Evolutionary conservation across 2,329 filamentous ascomycete genomes (phyloP), one percentile per base, ranked within the genome.

Genomic region (Hymenotorrendiella dingleyae): DNA sequence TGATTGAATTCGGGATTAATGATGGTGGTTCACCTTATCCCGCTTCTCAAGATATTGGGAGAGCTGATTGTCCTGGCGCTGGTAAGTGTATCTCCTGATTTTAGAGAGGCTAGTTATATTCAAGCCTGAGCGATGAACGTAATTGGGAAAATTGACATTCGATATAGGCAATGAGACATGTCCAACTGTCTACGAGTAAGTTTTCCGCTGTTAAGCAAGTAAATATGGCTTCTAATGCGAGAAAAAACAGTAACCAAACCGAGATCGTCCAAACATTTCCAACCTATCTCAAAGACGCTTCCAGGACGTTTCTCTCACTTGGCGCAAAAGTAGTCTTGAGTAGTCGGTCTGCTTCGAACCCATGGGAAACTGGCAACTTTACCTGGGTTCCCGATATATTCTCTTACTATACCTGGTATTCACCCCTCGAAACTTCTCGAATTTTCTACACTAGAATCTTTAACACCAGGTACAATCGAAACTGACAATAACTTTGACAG

Each of bases 1-100:
- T 85, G 40, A 83, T 86, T 40, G 81, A 85, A 54, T 84, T 85
- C 55, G 81, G 82, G 0, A 80, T 85, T 66, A 86, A 86, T 55
- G 82, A 85, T 52, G 80, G 79, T 17, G 78, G 80, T 2, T 46
- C 34, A 28, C 44, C 45, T 21, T 48, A 46, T 35, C 72, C 71
- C 0, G 64, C 79, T 2, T 61, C 56, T 2, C 61, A 60, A 1
- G 80, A 84, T 59, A 82, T 82, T 54, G 76, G 76, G 2, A 70
- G 79, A 14, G 74, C 72, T 1, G 78, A 76, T 53, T 84, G 80
- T 47, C 59, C 67, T 12, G n/a, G n/a, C n/a, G n/a, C n/a, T n/a
- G n/a, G n/a, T n/a, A n/a, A n/a, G n/a, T n/a, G n/a, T n/a, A n/a
- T n/a, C n/a, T n/a, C n/a, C n/a, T n/a, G n/a, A n/a, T n/a, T n/a